phyloP scores from a whole-genome alignment of 163 green algal genomes.

The Trebouxiophyceae sp. region DNA sequence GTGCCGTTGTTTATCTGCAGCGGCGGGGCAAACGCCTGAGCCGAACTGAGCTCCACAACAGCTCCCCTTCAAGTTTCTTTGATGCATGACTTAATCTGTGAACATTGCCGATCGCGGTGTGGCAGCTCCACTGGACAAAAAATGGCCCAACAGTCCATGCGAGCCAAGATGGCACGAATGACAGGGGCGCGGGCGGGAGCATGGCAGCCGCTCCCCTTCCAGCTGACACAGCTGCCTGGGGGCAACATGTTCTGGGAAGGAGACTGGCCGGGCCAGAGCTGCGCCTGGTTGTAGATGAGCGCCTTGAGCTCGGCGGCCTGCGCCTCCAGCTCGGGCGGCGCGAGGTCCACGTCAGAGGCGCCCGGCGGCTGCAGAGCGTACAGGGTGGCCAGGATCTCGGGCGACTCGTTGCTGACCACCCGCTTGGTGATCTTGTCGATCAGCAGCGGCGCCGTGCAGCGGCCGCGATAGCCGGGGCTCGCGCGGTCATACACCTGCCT shows the following conservation, averaged over 20 bases:
- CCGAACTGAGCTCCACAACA: no score
- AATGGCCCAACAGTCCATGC: no score
- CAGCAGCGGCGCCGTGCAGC: constrained; percentile 87
- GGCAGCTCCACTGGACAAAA: no score
- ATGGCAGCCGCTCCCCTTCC: no score
- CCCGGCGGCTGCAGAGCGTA: constrained; percentile 43
- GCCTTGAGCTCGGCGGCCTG: constrained; percentile 62
- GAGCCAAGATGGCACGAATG: no score
- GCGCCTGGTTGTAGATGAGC: constrained; percentile 33
- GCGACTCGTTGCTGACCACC: constrained; percentile 77
- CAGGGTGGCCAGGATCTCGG: constrained; percentile 64
- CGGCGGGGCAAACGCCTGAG: no score
- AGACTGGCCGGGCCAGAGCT: not conserved
- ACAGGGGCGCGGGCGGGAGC: no score
- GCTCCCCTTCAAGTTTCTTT: no score
- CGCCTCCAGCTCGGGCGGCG: constrained; percentile 40
- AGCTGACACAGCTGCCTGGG: no score
- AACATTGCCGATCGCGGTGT: no score
- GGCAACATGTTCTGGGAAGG: no score
- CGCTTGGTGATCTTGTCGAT: constrained; percentile 48
- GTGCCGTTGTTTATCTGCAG: constrained; percentile 60
- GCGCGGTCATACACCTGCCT: constrained; percentile 73
- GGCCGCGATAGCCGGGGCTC: constrained; percentile 59
- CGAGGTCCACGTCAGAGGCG: constrained; percentile 53
- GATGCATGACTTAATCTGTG: no score